Conservation (phyloP, 805 yeast genomes). For the Barnettozyma siamensis region DNA sequence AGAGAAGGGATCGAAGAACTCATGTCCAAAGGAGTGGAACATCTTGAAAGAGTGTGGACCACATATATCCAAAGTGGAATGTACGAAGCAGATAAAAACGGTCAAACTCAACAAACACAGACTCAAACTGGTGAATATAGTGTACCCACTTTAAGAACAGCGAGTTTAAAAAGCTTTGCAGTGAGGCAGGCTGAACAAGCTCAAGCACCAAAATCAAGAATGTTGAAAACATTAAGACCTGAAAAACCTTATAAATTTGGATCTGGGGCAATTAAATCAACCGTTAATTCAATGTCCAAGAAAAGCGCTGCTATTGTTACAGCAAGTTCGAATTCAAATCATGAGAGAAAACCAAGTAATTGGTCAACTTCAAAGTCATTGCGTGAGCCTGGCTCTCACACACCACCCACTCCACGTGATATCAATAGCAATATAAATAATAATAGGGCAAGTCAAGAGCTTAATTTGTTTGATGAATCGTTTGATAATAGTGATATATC, state of each 20-base stretch:
- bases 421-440: too few relatives aligned
- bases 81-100: neutral
- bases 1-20: conserved; percentile 24
- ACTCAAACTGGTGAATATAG: conserved; percentile 6
- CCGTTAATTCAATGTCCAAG: neutral
- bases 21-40: conserved; percentile 26
- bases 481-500: conserved; percentile 20
- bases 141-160: conserved; percentile 20
- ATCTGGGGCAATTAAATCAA: conserved; percentile 10
- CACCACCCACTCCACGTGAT: conserved; percentile 2
- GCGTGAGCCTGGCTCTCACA: conserved; percentile 6
- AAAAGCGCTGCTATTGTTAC: neutral
- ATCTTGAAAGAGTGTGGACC: conserved; percentile 32
- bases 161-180: conserved; percentile 23
- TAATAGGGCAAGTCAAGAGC: conserved; percentile 8
- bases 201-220: conserved; percentile 14
- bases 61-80: conserved; percentile 13
- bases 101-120: neutral
- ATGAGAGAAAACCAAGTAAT: conserved; percentile 4
- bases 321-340: neutral
- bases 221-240: conserved; percentile 31
- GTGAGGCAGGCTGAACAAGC: conserved; percentile 15
- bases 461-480: conserved; percentile 21
- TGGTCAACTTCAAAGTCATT: conserved; percentile 21
- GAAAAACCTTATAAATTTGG: conserved; percentile 17